A percentile compares a stretch with the other conserved stretches of the same genome.
These are phyloP conservation scores for Paramecium tetraurelia DNA, from an alignment of 73 alveolate genomes.

Conservation along the genomic window DNA sequence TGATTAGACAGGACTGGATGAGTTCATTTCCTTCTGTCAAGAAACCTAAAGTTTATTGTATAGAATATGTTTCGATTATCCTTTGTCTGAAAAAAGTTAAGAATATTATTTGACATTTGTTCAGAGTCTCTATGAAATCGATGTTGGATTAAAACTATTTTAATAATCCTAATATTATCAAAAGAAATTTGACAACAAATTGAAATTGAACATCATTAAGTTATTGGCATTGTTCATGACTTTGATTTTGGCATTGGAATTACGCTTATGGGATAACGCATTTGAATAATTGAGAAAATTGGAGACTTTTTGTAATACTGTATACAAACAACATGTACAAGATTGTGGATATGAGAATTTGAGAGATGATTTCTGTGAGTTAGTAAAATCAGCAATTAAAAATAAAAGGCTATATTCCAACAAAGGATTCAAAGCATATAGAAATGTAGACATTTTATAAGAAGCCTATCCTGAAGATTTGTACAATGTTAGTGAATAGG, in stretches of 20 bases:
- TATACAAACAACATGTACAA: neutral
- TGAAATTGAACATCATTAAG: neutral
- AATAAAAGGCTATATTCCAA: neutral
- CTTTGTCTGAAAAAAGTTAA: slow-evolving; percentile 1
- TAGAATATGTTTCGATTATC: slow-evolving; percentile 30
- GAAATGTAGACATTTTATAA: neutral
- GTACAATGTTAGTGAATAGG: neutral
- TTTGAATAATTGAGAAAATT: slow-evolving; percentile 18
- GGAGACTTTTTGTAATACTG: slow-evolving; percentile 32
- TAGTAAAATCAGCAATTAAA: neutral
- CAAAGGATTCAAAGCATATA: neutral
- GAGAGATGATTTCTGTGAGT: slow-evolving; percentile 46
- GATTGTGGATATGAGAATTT: slow-evolving; percentile 46
- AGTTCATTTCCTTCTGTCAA: neutral
- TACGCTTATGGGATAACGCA: slow-evolving; percentile 28
- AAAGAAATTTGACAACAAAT: slow-evolving; percentile 31
- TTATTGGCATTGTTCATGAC: slow-evolving; percentile 8
- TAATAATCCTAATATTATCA: slow-evolving; percentile 23
- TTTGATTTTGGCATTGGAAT: slow-evolving; percentile 9
- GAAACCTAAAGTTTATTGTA: neutral
- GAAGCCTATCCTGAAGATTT: slow-evolving; percentile 40
- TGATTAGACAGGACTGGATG: slow-evolving; percentile 26
- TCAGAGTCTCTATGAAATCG: slow-evolving; percentile 23
- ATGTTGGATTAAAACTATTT: slow-evolving; percentile 32
- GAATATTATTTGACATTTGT: slow-evolving; percentile 32